Evolutionary conservation across 495 filamentous ascomycete species (phyloP).

Genomic region (Hypoxylon subgilvum): DNA sequence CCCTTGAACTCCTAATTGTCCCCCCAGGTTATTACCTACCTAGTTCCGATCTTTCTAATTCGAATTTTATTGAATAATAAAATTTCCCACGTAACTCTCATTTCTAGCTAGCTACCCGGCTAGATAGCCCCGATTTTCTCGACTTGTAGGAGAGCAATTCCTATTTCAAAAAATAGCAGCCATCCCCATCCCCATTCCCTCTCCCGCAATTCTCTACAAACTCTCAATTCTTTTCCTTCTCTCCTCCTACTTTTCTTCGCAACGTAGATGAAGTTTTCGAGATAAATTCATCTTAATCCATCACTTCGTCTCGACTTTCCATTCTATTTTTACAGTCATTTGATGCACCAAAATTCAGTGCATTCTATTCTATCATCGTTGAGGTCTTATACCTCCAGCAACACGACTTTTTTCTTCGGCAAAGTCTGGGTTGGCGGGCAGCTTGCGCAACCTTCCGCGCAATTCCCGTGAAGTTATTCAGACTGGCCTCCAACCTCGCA

Average conservation of each 20-base stretch:
- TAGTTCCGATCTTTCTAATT: conserved; percentile 55
- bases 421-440: conserved; percentile 11
- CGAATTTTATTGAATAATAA: conserved; percentile 51
- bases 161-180: conserved; percentile 53
- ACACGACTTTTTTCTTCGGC: conserved; percentile 20
- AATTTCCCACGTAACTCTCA: conserved; percentile 53
- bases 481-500: conserved; percentile 32
- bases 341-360: conserved; percentile 38
- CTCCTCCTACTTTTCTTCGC: conserved; percentile 48
- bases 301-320: conserved; percentile 33
- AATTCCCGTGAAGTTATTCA: conserved; percentile 55
- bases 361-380: conserved; percentile 36
- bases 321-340: conserved; percentile 43
- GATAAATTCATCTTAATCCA: conserved; percentile 58
- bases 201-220: conserved; percentile 43
- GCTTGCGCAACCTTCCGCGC: conserved; percentile 31
- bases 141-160: conserved; percentile 44
- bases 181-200: conserved; percentile 57
- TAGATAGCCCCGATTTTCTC: conserved; percentile 49
- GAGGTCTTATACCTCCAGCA: conserved; percentile 21
- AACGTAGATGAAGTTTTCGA: conserved; percentile 59
- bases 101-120: conserved; percentile 52
- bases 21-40: conserved; percentile 36
- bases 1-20: conserved; percentile 36
- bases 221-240: conserved; percentile 53